Base-by-base conservation (phyloP, 352 stramenopile species). In the Pythium insidiosum region DNA sequence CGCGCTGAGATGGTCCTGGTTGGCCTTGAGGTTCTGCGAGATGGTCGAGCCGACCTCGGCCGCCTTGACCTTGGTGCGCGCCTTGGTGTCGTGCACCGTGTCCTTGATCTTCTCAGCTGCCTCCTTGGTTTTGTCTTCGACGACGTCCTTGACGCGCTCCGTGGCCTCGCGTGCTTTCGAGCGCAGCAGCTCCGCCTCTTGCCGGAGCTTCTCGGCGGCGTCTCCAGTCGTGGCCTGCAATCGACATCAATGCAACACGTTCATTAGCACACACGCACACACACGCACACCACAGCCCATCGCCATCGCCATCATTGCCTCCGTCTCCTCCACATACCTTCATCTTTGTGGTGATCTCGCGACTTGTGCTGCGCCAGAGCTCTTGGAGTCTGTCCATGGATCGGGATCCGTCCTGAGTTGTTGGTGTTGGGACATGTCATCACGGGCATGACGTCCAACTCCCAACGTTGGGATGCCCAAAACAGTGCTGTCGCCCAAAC, bases 331-430 rank as follows among this genome's bases (percentile, higher is more conserved):
- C n/a, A n/a, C n/a, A 33, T 33, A 33, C 28, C 28, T 33, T 33
- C 28, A 33, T 33, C 28, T 33, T 33, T 13, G 9, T 15, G 9
- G 9, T 9, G 28, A 15, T 33, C 9, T 9, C 28, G 28, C 28
- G 28, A 33, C 28, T 33, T 20, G 70, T 83, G 70, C 77, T 90
- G 50, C 73, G 94, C 30, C 84, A 97, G 75, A 98, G 95, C 79
- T 98, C 22, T 72, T 98, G 43, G 94, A 98, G 38, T 79, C 80
- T 30, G 97, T 99, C 62, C 75, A 94, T 43, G 77, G 98, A 55
- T 88, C 87, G 12, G 88, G 90, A n/a, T 88, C 88, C 51, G 88
- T 95, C 19, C n/a, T n/a, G n/a, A n/a, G n/a, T n/a, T n/a, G 43
- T 98, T 37, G 95, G 95, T n/a, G 72, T 89, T 16, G 94, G 93